A percentile compares a stretch with the other conserved stretches of the same genome.
These are phyloP conservation scores for Ulota crispa DNA, from an alignment of 225 moss, liverwort and hornwort species.

Conservation along the genomic window DNA sequence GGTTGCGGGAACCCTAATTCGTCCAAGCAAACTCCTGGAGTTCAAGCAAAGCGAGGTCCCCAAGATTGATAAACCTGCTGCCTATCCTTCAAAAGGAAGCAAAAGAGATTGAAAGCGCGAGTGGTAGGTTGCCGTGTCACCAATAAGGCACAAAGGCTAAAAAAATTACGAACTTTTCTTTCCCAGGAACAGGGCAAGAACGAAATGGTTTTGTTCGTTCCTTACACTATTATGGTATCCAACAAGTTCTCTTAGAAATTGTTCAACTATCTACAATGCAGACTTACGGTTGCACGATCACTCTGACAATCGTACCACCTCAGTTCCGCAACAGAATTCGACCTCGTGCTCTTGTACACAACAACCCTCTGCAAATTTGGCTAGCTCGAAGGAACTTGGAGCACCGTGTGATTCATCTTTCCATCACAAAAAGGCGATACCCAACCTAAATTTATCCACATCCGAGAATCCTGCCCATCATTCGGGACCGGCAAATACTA, in stretches of 20 bases:
- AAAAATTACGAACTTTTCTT: background rate
- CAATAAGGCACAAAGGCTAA: background rate
- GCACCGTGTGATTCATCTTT: background rate
- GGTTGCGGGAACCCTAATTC: background rate
- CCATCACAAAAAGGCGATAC: background rate
- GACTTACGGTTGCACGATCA: no score
- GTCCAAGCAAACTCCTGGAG: background rate
- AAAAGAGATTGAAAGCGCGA: background rate
- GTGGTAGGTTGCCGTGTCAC: background rate
- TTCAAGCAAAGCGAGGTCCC: background rate
- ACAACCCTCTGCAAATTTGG: background rate
- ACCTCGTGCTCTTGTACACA: background rate
- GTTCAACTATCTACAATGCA: no score
- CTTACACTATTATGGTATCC: no score
- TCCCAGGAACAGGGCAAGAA: background rate
- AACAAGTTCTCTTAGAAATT: no score
- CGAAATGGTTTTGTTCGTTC: background rate
- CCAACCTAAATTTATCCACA: background rate
- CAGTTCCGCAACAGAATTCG: no score
- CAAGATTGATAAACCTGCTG: background rate
- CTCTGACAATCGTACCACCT: no score
- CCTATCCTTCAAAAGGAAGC: background rate
- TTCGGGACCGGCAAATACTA: background rate
- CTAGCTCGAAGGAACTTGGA: background rate
- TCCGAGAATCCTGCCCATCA: background rate